phyloP scores from a whole-genome alignment of 2,329 filamentous ascomycete species.

The Rhynchosporium agropyri region DNA sequence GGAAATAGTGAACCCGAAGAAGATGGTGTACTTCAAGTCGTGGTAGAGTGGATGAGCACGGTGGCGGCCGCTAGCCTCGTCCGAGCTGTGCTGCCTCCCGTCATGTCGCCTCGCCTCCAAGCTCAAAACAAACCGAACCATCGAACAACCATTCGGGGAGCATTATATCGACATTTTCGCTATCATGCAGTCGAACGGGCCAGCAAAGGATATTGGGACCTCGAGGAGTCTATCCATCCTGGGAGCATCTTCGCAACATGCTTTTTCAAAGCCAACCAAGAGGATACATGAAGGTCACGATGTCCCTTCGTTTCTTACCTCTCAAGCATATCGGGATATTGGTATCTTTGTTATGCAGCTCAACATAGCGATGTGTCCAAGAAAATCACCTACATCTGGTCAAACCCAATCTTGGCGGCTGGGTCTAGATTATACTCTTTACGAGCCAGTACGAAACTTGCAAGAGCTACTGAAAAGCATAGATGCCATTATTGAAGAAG shows the following conservation, averaged over 20 bases:
- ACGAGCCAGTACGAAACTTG: slow-evolving; percentile 59
- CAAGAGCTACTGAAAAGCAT: slow-evolving; percentile 67
- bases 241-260: slow-evolving; percentile 51
- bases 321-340: slow-evolving; percentile 84
- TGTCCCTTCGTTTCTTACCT: slow-evolving; percentile 77
- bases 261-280: slow-evolving; percentile 72
- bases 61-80: too few relatives aligned
- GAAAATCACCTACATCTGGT: slow-evolving; percentile 50
- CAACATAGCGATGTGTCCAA: slow-evolving; percentile 82
- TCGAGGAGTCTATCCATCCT: slow-evolving; percentile 43
- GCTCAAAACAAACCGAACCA: too few relatives aligned
- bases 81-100: too few relatives aligned
- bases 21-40: too few relatives aligned
- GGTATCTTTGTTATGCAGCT: slow-evolving; percentile 87
- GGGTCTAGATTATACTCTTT: slow-evolving; percentile 47
- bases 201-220: background rate
- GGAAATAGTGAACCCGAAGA: too few relatives aligned
- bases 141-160: too few relatives aligned
- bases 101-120: background rate
- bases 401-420: slow-evolving; percentile 56
- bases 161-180: too few relatives aligned
- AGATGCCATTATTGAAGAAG: slow-evolving; percentile 70
- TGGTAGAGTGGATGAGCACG: too few relatives aligned
- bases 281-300: slow-evolving; percentile 83
- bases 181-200: background rate